A percentile compares a stretch with the other conserved stretches of the same genome.
phyloP scores from a whole-genome alignment of 208 protist species.

The Porcisia deanei region DNA sequence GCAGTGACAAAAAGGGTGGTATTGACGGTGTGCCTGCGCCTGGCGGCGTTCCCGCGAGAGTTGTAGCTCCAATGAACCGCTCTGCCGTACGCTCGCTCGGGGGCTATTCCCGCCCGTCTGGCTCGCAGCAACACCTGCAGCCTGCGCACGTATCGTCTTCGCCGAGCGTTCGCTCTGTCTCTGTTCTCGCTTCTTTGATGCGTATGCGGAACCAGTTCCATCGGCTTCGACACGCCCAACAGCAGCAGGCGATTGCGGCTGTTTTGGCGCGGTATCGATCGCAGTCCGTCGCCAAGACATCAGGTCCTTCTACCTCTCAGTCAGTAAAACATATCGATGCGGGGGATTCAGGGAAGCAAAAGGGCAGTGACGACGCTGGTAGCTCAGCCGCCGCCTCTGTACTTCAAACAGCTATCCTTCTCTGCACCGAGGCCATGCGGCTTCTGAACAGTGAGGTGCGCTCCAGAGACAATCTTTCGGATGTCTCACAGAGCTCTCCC shows the following conservation, averaged over 20 bases:
- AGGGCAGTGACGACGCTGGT: neutral
- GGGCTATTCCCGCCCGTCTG: conserved; percentile 2
- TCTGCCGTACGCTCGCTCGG: neutral
- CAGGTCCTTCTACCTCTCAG: conserved; percentile 2
- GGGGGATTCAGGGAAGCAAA: neutral
- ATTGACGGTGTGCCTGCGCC: neutral
- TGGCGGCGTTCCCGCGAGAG: neutral
- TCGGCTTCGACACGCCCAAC: conserved; percentile 23
- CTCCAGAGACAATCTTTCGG: conserved; percentile 50
- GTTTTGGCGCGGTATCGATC: conserved; percentile 2
- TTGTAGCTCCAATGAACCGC: neutral
- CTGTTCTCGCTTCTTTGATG: conserved; percentile 41
- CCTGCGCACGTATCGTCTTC: conserved; percentile 2
- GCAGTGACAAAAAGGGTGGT: too few relatives aligned
- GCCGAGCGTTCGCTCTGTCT: conserved; percentile 19
- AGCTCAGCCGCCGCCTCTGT: neutral
- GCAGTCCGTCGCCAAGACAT: neutral
- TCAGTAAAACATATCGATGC: neutral
- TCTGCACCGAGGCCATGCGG: conserved; percentile 55
- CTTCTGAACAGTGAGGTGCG: conserved; percentile 63
- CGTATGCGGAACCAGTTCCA: conserved; percentile 48
- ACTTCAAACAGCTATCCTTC: conserved; percentile 14
- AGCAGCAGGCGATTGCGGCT: conserved; percentile 23
- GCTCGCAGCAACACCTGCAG: neutral
- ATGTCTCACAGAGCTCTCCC: conserved; percentile 42